Evolutionary conservation across 352 stramenopile genomes (phyloP), one percentile per base, ranked within the genome.

Genomic region (Globisporangium heterothallicum): DNA sequence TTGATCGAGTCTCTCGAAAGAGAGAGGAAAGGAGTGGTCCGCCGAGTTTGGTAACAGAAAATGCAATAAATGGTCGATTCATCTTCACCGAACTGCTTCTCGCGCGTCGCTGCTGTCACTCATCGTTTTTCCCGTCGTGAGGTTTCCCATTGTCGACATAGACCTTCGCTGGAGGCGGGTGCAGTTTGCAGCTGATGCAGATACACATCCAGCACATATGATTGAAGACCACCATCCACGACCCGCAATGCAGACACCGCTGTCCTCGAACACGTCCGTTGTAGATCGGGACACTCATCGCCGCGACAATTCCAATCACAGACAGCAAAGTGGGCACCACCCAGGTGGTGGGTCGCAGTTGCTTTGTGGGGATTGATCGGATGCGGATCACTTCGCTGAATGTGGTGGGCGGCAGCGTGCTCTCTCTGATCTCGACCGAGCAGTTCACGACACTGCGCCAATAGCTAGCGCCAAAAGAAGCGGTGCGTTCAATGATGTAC

Each of bases 391-490:
- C 59, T 55, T 91, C 79, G 24, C 42, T 68, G 47, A 91, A 85
- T 13, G 27, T 70, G 0, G 48, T 30, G 0, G 79, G 77, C 7
- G 71, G 65, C 4, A 47, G 36, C 9, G 52, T 47, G 12, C 58
- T 77, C 49, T 91, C 77, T 3, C 62, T 71, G 24, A 86, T 87
- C 7, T 46, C 25, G 13, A 86, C 70, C 0, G 74, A 75, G 56
- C 79, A 91, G 22, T 84, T 74, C n/a, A 81, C 57, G 41, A 91
- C 77, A 16, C 71, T 81, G 10, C 75, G 66, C 79, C 79, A 91
- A 48, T 81, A 91, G 16, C 72, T 56, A 8, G 65, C 49, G 25
- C 79, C 79, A 25, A 71, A 78, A 35, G 66, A 64, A 0, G 58
- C 42, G 0, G 62, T 76, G 21, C 68, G 70, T 42, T 87, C 75